Evolutionary conservation across 257 asterid species (phyloP).

Genomic region (Leonotis leonurus): DNA sequence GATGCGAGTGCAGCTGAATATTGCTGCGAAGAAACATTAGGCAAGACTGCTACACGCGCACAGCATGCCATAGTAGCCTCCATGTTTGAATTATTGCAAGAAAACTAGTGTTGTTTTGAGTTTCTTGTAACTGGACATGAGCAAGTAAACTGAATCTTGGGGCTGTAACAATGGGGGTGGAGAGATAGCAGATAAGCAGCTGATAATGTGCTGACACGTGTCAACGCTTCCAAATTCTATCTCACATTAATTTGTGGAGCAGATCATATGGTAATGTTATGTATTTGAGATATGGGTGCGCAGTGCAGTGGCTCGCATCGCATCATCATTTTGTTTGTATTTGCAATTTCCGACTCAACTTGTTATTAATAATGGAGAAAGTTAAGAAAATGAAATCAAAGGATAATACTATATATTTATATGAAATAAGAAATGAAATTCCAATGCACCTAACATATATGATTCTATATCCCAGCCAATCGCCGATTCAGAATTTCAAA

Average conservation of each 20-base stretch:
- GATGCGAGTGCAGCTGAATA: slow-evolving; percentile 46
- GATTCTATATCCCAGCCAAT: too few species aligned
- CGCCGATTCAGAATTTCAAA: too few species aligned
- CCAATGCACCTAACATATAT: too few species aligned
- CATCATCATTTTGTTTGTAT: slow-evolving; percentile 16
- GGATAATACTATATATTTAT: too few species aligned
- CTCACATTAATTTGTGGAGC: slow-evolving; percentile 38
- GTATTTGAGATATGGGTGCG: slow-evolving; percentile 22
- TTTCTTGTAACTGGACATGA: slow-evolving; percentile 2
- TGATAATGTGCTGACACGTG: slow-evolving; percentile 44
- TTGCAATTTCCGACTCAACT: slow-evolving; percentile 12
- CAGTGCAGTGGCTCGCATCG: not conserved
- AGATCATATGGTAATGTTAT: not conserved
- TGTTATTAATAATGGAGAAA: not conserved
- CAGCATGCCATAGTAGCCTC: slow-evolving; percentile 69
- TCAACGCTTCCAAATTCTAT: slow-evolving; percentile 26
- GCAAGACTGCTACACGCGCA: slow-evolving; percentile 53
- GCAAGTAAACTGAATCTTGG: slow-evolving; percentile 26
- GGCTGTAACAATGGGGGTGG: slow-evolving; percentile 10
- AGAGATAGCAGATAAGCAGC: slow-evolving; percentile 51
- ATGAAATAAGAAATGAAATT: too few species aligned
- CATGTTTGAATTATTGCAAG: slow-evolving; percentile 28
- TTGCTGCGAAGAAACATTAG: slow-evolving; percentile 65
- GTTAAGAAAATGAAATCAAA: not conserved
- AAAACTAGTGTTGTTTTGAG: not conserved